Percentiles rank a stretch among this genome's conserved stretches.
These are phyloP conservation scores for Candida mattraensis DNA, from an alignment of 805 yeast species.

Conservation along the genomic window DNA sequence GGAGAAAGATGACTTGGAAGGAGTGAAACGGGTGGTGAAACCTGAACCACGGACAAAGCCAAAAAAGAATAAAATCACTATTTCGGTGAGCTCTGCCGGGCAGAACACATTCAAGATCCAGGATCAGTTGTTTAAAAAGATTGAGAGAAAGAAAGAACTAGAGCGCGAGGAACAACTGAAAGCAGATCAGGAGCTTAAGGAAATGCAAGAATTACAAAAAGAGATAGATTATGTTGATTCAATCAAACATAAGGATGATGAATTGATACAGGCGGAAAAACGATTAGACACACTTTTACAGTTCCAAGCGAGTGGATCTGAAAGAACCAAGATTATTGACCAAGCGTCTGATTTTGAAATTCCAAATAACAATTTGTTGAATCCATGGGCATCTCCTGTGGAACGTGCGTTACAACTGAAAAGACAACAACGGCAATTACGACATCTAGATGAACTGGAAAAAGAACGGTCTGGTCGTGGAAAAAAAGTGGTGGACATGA, in stretches of 20 bases:
- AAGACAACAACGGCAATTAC: constrained; percentile 73
- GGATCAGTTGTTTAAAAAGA: constrained; percentile 57
- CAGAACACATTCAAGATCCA: constrained; percentile 68
- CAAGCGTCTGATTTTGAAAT: constrained; percentile 86
- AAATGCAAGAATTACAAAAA: constrained; percentile 40
- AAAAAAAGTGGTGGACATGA: constrained; percentile 71
- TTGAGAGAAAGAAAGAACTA: constrained; percentile 49
- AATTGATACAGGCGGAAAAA: constrained; percentile 66
- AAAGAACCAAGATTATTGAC: constrained; percentile 89
- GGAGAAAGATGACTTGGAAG: constrained; percentile 50
- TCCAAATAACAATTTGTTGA: constrained; percentile 44
- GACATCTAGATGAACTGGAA: constrained; percentile 62
- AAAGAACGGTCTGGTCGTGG: constrained; percentile 70
- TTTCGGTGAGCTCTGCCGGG: constrained; percentile 58
- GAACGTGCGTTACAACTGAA: constrained; percentile 88
- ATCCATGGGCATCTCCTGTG: constrained; percentile 81
- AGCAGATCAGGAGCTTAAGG: constrained; percentile 38
- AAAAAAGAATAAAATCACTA: constrained; percentile 50
- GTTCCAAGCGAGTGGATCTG: constrained; percentile 84
- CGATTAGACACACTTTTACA: constrained; percentile 70
- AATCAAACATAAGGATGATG: constrained; percentile 49
- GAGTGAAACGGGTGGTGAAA: constrained; percentile 20
- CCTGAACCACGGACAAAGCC: constrained; percentile 16
- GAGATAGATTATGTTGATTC: constrained; percentile 45
- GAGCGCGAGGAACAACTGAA: constrained; percentile 36